Conservation (phyloP, 2,329 filamentous ascomycete genomes). For the Sporothrix dimorphospora region DNA sequence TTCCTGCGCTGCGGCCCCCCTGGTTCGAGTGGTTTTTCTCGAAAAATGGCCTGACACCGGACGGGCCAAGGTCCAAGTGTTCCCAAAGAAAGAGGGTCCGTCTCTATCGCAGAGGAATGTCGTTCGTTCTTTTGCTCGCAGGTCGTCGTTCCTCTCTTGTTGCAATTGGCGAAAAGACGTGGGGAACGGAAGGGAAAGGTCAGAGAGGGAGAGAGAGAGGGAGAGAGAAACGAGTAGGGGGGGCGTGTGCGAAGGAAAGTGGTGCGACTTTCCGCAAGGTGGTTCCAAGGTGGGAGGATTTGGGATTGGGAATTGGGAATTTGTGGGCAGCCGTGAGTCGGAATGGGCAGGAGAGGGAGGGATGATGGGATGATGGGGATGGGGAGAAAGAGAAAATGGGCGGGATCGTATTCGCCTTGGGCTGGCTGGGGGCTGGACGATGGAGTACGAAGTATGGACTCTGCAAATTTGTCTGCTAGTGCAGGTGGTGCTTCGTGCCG, state of each 20-base stretch:
- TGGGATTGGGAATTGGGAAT: not conserved
- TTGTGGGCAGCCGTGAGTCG: constrained; percentile 19
- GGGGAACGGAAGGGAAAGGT: not conserved
- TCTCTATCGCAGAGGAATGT: not conserved
- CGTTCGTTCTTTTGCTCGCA: not conserved
- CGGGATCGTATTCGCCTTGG: too few species aligned
- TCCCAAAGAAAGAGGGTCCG: not conserved
- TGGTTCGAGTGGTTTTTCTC: not conserved
- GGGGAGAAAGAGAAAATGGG: not conserved
- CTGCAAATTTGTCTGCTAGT: not conserved
- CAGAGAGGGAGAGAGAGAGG: not conserved
- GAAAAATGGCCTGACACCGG: constrained; percentile 30
- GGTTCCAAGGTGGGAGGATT: not conserved
- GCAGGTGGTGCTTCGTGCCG: not conserved
- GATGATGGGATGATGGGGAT: not conserved
- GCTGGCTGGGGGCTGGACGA: too few species aligned
- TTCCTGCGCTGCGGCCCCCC: too few species aligned
- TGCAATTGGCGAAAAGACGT: not conserved
- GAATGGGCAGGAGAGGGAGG: not conserved
- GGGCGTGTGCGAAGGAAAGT: constrained; percentile 26
- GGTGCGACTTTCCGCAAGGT: constrained; percentile 28
- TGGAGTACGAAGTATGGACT: too few species aligned
- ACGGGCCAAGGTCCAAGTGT: not conserved
- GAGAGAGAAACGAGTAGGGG: constrained; percentile 11
- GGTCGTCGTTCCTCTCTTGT: not conserved